phyloP scores from a whole-genome alignment of 176 grass and related monocot species.

The Oryza australiensis region DNA sequence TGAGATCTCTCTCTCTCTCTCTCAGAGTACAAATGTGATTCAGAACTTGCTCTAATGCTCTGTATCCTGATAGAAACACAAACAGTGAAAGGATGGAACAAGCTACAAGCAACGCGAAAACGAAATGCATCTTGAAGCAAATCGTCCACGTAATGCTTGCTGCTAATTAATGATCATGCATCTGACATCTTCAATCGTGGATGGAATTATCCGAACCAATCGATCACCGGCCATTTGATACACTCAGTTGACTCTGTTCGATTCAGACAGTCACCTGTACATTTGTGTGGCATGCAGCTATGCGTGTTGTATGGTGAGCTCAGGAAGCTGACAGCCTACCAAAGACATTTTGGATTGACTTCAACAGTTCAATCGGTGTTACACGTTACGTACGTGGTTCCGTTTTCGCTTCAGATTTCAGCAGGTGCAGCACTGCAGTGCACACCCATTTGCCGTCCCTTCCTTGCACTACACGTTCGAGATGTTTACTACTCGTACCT shows the following conservation, averaged over 20 bases:
- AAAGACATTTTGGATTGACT: no score
- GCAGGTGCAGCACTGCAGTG: neutral
- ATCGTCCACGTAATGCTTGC: neutral
- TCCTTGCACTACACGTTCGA: neutral
- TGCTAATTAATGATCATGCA: neutral
- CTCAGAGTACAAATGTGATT: slow-evolving; percentile 75
- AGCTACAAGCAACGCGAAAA: neutral
- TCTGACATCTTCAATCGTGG: neutral
- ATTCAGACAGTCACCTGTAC: neutral
- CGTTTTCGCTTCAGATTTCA: neutral
- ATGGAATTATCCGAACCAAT: neutral
- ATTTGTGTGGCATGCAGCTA: neutral
- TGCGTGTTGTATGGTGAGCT: no score
- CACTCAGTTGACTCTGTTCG: neutral
- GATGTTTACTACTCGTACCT: neutral
- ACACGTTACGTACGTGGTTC: neutral
- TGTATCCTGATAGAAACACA: slow-evolving; percentile 47
- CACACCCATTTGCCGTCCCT: neutral
- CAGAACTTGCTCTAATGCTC: slow-evolving; percentile 87
- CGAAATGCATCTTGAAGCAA: neutral
- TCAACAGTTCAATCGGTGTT: neutral
- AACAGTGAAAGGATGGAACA: neutral
- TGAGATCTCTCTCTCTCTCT: slow-evolving; percentile 39
- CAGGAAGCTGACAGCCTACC: no score
- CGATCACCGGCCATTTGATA: neutral